These are phyloP conservation scores for Termitomyces heimii DNA, from an alignment of 768 basidiomycete species.

Conservation along the genomic window DNA sequence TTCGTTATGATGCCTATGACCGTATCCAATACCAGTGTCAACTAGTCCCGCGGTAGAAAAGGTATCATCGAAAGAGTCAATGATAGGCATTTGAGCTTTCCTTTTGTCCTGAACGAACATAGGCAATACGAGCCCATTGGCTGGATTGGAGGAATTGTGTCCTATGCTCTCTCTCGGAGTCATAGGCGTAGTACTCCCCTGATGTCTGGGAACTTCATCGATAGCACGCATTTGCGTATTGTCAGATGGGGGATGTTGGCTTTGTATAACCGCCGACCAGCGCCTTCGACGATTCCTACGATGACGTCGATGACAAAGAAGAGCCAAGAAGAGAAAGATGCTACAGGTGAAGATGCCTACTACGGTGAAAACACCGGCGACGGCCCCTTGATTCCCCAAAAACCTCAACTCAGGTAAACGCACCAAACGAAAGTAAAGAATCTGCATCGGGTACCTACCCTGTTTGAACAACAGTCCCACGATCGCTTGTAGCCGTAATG, in stretches of 20 bases:
- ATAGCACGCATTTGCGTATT: constrained; percentile 19
- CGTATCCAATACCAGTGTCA: constrained; percentile 3
- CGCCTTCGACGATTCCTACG: constrained; percentile 28
- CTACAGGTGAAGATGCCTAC: constrained; percentile 52
- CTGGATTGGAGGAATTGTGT: background rate
- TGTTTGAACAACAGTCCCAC: constrained; percentile 10
- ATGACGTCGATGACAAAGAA: constrained; percentile 36
- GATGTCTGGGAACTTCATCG: background rate
- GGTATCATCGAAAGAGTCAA: background rate
- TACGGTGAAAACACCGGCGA: constrained; percentile 69
- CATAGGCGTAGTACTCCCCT: background rate
- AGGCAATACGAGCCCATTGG: background rate
- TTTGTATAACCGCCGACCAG: constrained; percentile 31
- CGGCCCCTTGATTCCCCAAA: constrained; percentile 60
- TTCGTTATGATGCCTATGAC: constrained; percentile 5
- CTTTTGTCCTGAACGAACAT: background rate
- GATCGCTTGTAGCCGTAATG: constrained; percentile 17
- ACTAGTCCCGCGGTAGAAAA: background rate
- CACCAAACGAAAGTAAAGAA: background rate
- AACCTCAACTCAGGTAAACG: constrained; percentile 33
- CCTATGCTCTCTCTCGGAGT: background rate
- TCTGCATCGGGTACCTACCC: constrained; percentile 15
- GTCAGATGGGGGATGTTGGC: constrained; percentile 21
- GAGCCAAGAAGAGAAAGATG: constrained; percentile 36
- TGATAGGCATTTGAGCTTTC: constrained; percentile 2